These are phyloP conservation scores for Amaranthus hypochondriacus DNA, from an alignment of 148 eudicot genomes.

Conservation along the genomic window DNA sequence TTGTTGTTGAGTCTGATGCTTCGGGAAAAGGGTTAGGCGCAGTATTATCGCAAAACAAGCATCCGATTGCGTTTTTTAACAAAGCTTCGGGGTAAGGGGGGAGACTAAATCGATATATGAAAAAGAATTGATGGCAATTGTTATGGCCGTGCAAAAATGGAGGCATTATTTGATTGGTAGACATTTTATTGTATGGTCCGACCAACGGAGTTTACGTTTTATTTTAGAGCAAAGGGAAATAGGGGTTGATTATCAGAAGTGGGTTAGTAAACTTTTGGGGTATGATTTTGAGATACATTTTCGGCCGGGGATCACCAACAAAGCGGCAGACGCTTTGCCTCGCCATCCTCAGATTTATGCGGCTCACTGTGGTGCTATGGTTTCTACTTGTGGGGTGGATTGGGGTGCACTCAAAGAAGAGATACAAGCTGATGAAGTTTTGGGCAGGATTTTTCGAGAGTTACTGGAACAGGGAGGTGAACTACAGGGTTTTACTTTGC, in stretches of 20 bases:
- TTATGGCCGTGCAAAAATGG: neutral
- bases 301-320: neutral
- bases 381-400: neutral
- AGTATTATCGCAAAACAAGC: neutral
- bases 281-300: neutral
- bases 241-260: neutral
- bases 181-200: neutral
- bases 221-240: neutral
- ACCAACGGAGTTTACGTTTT: neutral
- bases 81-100: neutral
- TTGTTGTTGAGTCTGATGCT: neutral
- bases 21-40: neutral
- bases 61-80: neutral
- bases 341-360: neutral
- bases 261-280: neutral
- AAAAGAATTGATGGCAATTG: neutral
- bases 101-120: neutral
- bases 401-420: neutral
- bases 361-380: neutral
- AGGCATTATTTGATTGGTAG: neutral
- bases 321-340: neutral
- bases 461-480: too few relatives aligned
- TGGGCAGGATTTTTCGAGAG: too few relatives aligned
- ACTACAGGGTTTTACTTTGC: too few relatives aligned
- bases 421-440: too few relatives aligned